These are phyloP conservation scores for Podaxis pistillaris DNA, from an alignment of 768 basidiomycete genomes.

Conservation along the genomic window DNA sequence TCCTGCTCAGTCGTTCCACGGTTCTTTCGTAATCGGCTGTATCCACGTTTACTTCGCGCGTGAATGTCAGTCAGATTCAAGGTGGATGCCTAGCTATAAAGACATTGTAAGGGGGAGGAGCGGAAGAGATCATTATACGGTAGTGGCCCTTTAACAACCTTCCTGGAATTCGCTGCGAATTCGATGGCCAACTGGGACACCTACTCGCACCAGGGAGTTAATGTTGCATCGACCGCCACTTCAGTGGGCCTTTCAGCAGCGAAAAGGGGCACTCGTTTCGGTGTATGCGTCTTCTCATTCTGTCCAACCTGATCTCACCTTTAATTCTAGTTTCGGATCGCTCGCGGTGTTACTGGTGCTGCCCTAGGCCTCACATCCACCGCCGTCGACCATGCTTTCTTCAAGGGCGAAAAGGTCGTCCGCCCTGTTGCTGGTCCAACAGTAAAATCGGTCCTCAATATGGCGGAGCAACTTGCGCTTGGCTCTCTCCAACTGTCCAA, in stretches of 20 bases:
- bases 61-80: neutral
- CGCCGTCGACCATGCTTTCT: conserved; percentile 63
- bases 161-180: neutral
- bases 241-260: conserved; percentile 67
- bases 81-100: neutral
- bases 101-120: neutral
- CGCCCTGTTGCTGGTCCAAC: conserved; percentile 57
- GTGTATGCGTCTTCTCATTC: conserved; percentile 40
- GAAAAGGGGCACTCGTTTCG: conserved; percentile 65
- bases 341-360: conserved; percentile 57
- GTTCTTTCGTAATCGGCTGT: neutral
- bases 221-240: conserved; percentile 62
- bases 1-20: neutral
- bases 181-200: conserved; percentile 46
- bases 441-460: conserved; percentile 57
- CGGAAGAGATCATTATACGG: neutral
- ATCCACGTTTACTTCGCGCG: neutral
- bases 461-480: conserved; percentile 71
- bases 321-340: conserved; percentile 59
- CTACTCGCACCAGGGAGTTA: conserved; percentile 58
- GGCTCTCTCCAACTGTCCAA: conserved; percentile 75
- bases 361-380: conserved; percentile 58
- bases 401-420: conserved; percentile 59
- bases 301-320: neutral
- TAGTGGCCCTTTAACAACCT: neutral